Base-by-base conservation (phyloP, 1,139 yeast species). In the Zygoascus meyerae region DNA sequence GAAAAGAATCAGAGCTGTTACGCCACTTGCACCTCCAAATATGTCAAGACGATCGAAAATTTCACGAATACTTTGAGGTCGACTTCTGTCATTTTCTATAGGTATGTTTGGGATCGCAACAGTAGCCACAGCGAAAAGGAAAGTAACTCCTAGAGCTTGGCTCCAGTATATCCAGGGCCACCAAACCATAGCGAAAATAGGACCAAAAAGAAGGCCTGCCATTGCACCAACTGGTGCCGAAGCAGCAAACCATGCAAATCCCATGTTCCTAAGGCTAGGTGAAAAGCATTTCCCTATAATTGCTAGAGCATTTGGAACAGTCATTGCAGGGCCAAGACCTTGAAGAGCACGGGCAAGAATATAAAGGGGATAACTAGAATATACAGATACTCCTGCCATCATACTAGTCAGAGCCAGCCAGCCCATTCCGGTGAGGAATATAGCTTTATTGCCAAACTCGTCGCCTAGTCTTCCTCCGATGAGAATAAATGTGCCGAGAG, bases 1-100 rank as follows among this genome's bases (percentile, higher is more conserved):
- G 51, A 77, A 67, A 34, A 78, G 61, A 2, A 78, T 65, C 42
- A 78, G 61, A 0, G 79, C 81, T 10, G 62, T 40, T 2, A 78
- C 73, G 9, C 81, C 81, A 2, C 66, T 51, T 0, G 71, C 32
- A 1, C 74, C 68, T 1, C 83, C 83, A 43, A 58, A 57, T 54
- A 66, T 70, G 60, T 80, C 84, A 57, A 77, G 51, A 15, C 38
- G 38, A n/a, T 35, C 38, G 6, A 35, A 16, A 7, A 15, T 9
- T 17, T 35, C 38, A 5, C 38, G 38, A 17, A 35, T 15, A 46
- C 48, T 5, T 55, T 62, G 33, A 39, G 52, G 14, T 57, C 52
- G 40, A 48, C 58, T 45, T 45, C 57, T 2, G 63, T 68, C 34
- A 61, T 67, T 34, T 18, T 34, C 50, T 8, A 42, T 42, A 29